Conservation (phyloP, 768 basidiomycete species). For the Podaxis sp. region DNA sequence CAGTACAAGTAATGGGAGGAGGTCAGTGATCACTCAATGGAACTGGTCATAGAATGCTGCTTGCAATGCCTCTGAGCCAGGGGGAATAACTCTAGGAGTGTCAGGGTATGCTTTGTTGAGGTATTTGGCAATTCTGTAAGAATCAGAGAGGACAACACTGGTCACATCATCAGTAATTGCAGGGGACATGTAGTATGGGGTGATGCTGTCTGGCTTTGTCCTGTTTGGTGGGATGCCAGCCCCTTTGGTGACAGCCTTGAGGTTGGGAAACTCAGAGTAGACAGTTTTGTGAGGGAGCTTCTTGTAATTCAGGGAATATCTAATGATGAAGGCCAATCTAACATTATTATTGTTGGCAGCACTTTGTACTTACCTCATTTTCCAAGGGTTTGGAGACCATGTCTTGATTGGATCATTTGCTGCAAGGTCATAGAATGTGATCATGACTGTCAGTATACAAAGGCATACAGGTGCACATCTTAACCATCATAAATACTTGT, state of each 20-base stretch:
- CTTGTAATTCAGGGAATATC: conserved; percentile 18
- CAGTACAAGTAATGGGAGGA: background rate
- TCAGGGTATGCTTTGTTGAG: conserved; percentile 42
- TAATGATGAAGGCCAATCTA: background rate
- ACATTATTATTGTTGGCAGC: background rate
- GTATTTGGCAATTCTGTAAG: conserved; percentile 41
- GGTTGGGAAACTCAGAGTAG: conserved; percentile 13
- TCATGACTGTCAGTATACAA: conserved; percentile 11
- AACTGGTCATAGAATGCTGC: conserved; percentile 26
- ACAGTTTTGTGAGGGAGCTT: conserved; percentile 13
- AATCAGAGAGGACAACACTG: conserved; percentile 35
- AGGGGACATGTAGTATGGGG: conserved; percentile 12
- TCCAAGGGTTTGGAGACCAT: conserved; percentile 38
- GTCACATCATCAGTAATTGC: conserved; percentile 37
- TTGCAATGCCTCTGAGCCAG: conserved; percentile 30
- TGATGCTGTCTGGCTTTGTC: conserved; percentile 1
- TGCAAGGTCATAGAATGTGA: conserved; percentile 41
- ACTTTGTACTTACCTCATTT: conserved; percentile 27
- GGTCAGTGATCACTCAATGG: background rate
- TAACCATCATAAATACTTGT: background rate
- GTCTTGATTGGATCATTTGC: conserved; percentile 25
- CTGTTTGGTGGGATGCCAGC: conserved; percentile 9
- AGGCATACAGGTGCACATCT: background rate
- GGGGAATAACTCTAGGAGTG: conserved; percentile 31
- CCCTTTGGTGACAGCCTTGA: background rate